phyloP scores from a whole-genome alignment of 257 asterid species.

The Primulina huaijiensis region DNA sequence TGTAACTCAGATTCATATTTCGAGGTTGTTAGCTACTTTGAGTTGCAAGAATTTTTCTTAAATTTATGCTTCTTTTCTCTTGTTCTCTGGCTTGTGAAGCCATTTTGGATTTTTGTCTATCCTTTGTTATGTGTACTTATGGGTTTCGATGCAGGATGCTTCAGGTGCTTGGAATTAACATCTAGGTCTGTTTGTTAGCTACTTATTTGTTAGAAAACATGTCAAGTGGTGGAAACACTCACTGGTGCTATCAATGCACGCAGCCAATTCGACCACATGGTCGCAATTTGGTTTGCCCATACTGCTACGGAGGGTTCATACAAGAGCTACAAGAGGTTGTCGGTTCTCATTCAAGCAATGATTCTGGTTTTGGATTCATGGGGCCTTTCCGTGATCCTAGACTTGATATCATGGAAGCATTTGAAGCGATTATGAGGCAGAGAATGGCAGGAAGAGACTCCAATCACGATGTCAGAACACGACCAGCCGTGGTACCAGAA shows the following conservation, averaged over 20 bases:
- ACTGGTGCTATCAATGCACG: conserved; percentile 51
- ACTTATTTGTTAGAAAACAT: background rate
- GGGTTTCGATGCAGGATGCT: background rate
- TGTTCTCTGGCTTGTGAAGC: background rate
- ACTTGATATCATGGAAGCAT: conserved; percentile 54
- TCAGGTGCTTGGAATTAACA: background rate
- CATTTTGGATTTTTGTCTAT: background rate
- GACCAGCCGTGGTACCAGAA: conserved; percentile 48
- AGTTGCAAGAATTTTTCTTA: background rate
- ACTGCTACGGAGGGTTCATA: conserved; percentile 45
- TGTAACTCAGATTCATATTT: too few species aligned
- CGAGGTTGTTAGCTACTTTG: background rate
- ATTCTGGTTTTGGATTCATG: conserved; percentile 19
- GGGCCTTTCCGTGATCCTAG: background rate
- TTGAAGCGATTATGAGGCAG: conserved; percentile 68
- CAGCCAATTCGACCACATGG: conserved; percentile 34
- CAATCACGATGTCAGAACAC: conserved; percentile 55
- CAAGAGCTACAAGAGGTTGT: conserved; percentile 36
- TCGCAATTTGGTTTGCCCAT: conserved; percentile 33
- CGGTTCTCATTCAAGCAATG: conserved; percentile 13
- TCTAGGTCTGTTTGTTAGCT: background rate
- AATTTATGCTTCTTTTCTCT: background rate
- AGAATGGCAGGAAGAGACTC: conserved; percentile 77
- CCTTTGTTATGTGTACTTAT: background rate
- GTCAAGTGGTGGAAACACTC: conserved; percentile 27